Evolutionary conservation across 495 filamentous ascomycete species (phyloP).

Genomic region (Lasiosphaeriaceae sp.): DNA sequence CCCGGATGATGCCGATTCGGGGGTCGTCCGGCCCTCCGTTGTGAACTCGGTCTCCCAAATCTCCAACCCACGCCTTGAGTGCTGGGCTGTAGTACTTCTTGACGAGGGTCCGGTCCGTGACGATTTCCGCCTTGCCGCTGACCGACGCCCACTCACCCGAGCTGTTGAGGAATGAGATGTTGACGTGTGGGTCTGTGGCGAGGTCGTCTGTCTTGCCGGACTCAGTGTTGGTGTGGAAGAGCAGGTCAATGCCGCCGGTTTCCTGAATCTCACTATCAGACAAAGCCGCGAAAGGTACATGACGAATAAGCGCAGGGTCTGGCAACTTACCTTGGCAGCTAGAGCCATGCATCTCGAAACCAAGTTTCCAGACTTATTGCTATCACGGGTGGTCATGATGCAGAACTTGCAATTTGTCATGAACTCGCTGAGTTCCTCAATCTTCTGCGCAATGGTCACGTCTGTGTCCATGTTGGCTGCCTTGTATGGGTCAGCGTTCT

Average conservation of each 20-base stretch:
- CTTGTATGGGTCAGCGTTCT: conserved; percentile 75
- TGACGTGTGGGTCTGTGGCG: conserved; percentile 67
- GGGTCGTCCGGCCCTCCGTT: conserved; percentile 81
- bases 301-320: neutral
- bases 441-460: conserved; percentile 66
- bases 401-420: conserved; percentile 71
- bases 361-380: conserved; percentile 49
- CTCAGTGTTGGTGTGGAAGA: conserved; percentile 93
- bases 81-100: conserved; percentile 72
- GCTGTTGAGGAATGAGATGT: conserved; percentile 78
- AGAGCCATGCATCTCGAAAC: conserved; percentile 87
- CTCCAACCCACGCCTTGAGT: conserved; percentile 86
- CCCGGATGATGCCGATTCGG: conserved; percentile 66
- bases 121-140: conserved; percentile 63
- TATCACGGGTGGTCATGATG: conserved; percentile 66
- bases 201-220: conserved; percentile 90
- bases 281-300: neutral
- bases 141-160: conserved; percentile 75
- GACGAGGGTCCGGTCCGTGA: conserved; percentile 63
- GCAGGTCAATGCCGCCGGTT: conserved; percentile 72
- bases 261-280: conserved; percentile 47
- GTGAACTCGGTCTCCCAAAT: conserved; percentile 83
- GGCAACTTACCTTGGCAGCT: conserved; percentile 64
- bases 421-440: conserved; percentile 70
- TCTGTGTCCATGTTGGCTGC: conserved; percentile 62